A percentile compares a stretch with the other conserved stretches of the same genome.
Evolutionary conservation across 495 filamentous ascomycete species (phyloP).

Genomic region (Hypoxylon fuscum): DNA sequence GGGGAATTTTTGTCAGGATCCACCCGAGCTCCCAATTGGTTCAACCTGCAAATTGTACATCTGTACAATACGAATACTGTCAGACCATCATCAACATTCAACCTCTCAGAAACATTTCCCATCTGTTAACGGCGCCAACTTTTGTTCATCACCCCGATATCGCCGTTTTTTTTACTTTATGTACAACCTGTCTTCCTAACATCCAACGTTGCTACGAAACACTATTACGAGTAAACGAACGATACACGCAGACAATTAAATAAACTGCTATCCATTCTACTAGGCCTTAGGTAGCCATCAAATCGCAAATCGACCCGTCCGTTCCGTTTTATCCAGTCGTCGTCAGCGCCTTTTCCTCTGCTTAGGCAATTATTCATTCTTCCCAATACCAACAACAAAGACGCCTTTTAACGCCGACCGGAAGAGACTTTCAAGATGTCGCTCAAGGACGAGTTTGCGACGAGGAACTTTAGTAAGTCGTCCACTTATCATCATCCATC

Average conservation of each 20-base stretch:
- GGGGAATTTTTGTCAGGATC: slow-evolving; percentile 6
- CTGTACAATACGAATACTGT: slow-evolving; percentile 33
- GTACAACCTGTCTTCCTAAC: slow-evolving; percentile 2
- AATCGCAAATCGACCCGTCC: slow-evolving; percentile 27
- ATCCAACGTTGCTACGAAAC: slow-evolving; percentile 4
- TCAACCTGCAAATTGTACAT: slow-evolving; percentile 27
- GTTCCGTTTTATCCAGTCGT: slow-evolving; percentile 31
- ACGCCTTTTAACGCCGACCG: background rate
- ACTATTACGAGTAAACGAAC: slow-evolving; percentile 26
- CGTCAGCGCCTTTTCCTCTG: slow-evolving; percentile 18
- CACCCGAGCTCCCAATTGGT: slow-evolving; percentile 27
- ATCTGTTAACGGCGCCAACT: slow-evolving; percentile 5
- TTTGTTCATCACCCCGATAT: background rate
- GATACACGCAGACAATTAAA: background rate
- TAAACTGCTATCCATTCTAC: too few relatives aligned
- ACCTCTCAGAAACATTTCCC: slow-evolving; percentile 35
- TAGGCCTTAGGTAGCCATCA: background rate
- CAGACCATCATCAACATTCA: slow-evolving; percentile 32
- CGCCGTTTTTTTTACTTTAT: background rate
- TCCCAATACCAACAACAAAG: slow-evolving; percentile 16
- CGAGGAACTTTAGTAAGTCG: slow-evolving; percentile 95
- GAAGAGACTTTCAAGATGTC: slow-evolving; percentile 53
- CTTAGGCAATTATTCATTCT: background rate
- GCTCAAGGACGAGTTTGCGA: slow-evolving; percentile 81
- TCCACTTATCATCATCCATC: slow-evolving; percentile 6